Conservation (phyloP, 164 flowering plant species). For the Vitis riparia region DNA sequence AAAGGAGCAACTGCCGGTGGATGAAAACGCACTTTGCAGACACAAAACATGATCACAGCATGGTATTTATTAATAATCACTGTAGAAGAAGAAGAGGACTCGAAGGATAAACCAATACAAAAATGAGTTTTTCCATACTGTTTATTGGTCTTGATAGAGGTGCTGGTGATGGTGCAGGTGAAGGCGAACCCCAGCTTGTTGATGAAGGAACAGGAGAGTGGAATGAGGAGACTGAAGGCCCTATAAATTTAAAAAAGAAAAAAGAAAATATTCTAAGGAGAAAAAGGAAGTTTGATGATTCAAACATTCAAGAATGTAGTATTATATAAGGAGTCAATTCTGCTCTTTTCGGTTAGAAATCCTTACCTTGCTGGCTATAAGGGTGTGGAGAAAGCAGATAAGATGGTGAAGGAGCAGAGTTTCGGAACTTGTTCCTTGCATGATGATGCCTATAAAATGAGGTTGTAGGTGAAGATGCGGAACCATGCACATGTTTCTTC, state of each 20-base stretch:
- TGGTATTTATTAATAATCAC: background rate
- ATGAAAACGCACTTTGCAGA: constrained; percentile 26
- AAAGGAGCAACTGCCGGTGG: constrained; percentile 39
- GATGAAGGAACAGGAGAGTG: constrained; percentile 38
- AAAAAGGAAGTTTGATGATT: background rate
- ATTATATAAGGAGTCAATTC: too few species aligned
- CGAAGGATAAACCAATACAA: background rate
- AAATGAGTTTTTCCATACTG: constrained; percentile 26
- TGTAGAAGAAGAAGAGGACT: background rate
- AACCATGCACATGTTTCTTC: constrained; percentile 19
- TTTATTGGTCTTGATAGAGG: constrained; percentile 21
- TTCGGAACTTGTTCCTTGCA: constrained; percentile 12
- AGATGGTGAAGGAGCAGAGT: constrained; percentile 25
- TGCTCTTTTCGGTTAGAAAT: background rate
- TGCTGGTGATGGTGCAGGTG: constrained; percentile 42
- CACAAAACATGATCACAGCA: constrained; percentile 3
- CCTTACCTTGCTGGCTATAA: constrained; percentile 24
- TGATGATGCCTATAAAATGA: constrained; percentile 21
- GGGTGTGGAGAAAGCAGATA: constrained; percentile 15
- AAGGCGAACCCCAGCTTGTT: constrained; percentile 27
- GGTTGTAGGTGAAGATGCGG: constrained; percentile 27
- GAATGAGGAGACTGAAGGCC: constrained; percentile 29
- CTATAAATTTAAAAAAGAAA: constrained; percentile 8
- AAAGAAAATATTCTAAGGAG: background rate
- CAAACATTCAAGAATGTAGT: background rate